Conservation (phyloP, 1,139 yeast genomes). For the Yamadazyma atmosphaerica region DNA sequence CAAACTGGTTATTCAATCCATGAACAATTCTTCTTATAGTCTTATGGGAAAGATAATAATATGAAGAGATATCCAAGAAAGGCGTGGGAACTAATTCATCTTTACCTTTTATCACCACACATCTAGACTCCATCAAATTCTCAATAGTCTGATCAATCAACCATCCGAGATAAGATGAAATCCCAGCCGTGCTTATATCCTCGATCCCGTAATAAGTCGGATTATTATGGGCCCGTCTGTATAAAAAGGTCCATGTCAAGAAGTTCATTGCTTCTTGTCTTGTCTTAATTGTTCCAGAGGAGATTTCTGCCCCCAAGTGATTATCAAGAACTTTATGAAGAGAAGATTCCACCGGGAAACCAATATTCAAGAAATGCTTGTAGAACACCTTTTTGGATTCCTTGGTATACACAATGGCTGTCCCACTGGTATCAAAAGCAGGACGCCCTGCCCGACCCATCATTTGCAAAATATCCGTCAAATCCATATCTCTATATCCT, state of each 20-base stretch:
- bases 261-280: slow-evolving; percentile 92
- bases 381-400: slow-evolving; percentile 90
- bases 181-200: slow-evolving; percentile 64
- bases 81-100: slow-evolving; percentile 68
- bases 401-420: slow-evolving; percentile 90
- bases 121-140: slow-evolving; percentile 69
- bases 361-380: slow-evolving; percentile 90
- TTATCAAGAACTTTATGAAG: slow-evolving; percentile 89
- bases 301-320: slow-evolving; percentile 95
- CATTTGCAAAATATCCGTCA: slow-evolving; percentile 89
- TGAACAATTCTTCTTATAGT: slow-evolving; percentile 72
- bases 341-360: slow-evolving; percentile 97
- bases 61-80: slow-evolving; percentile 81
- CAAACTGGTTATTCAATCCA: slow-evolving; percentile 49
- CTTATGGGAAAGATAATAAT: slow-evolving; percentile 89
- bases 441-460: slow-evolving; percentile 98
- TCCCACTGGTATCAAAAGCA: slow-evolving; percentile 93
- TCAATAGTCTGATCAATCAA: slow-evolving; percentile 71
- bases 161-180: slow-evolving; percentile 67
- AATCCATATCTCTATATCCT: slow-evolving; percentile 82
- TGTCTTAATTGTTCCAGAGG: slow-evolving; percentile 79
- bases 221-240: slow-evolving; percentile 90
- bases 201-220: slow-evolving; percentile 94
- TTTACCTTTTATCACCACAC: slow-evolving; percentile 58
- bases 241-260: slow-evolving; percentile 91